These are phyloP conservation scores for Phytophthora multivora DNA, from an alignment of 352 stramenopile genomes.

Conservation along the genomic window DNA sequence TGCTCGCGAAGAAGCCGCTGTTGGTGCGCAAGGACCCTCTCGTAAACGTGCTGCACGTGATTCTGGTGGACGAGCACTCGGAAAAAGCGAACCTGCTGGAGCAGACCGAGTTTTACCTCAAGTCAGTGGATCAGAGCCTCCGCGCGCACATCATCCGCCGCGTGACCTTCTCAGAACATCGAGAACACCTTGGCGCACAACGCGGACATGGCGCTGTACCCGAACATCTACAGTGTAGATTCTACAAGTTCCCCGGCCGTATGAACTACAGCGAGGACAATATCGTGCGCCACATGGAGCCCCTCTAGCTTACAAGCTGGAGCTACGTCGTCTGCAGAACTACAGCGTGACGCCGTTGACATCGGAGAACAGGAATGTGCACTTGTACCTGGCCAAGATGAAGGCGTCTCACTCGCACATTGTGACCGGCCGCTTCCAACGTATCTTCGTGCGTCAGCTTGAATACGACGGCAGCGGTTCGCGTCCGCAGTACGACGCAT, in stretches of 20 bases:
- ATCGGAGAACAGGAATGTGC: slow-evolving; percentile 96
- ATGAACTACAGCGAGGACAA: slow-evolving; percentile 96
- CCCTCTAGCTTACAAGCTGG: slow-evolving; percentile 98
- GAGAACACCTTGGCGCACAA: slow-evolving; percentile 37
- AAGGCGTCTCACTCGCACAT: slow-evolving; percentile 86
- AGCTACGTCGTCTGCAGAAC: slow-evolving; percentile 96
- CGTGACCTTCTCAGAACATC: slow-evolving; percentile 82
- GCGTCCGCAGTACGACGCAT: slow-evolving; percentile 89
- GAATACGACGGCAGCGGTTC: slow-evolving; percentile 77
- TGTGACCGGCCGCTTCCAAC: slow-evolving; percentile 85
- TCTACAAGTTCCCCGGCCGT: slow-evolving; percentile 88
- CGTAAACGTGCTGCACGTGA: slow-evolving; percentile 85
- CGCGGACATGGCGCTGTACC: slow-evolving; percentile 79
- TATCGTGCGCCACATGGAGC: slow-evolving; percentile 98
- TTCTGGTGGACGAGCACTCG: slow-evolving; percentile 72
- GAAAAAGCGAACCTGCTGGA: slow-evolving; percentile 63
- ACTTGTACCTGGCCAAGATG: slow-evolving; percentile 97
- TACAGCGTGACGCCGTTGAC: slow-evolving; percentile 96
- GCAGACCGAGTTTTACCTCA: slow-evolving; percentile 66
- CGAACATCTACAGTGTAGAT: slow-evolving; percentile 91
- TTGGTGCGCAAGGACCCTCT: slow-evolving; percentile 66
- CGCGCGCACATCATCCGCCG: slow-evolving; percentile 84
- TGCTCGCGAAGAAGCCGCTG: slow-evolving; percentile 68
- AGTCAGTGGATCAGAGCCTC: slow-evolving; percentile 61
- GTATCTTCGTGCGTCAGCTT: slow-evolving; percentile 95